Percentiles rank a stretch among this genome's conserved stretches.
These are phyloP conservation scores for Fraxinus paxiana DNA, from an alignment of 305 asterid genomes.

Conservation along the genomic window DNA sequence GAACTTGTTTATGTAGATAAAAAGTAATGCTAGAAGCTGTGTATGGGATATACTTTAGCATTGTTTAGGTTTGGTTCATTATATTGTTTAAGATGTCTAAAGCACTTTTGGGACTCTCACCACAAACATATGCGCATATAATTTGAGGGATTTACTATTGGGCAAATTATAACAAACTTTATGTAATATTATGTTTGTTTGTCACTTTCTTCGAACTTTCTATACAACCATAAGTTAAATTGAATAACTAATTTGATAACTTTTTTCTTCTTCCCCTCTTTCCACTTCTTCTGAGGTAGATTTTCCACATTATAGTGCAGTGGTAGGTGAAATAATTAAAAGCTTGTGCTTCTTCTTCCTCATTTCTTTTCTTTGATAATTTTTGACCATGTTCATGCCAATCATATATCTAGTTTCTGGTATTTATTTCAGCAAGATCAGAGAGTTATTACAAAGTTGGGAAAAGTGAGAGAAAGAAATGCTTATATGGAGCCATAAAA, in stretches of 20 bases:
- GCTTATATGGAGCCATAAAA: background rate
- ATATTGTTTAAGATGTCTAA: background rate
- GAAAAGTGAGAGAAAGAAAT: background rate
- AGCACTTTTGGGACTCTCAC: background rate
- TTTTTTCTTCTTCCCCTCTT: background rate
- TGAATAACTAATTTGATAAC: background rate
- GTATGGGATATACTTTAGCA: background rate
- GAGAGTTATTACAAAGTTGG: background rate
- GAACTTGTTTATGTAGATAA: slow-evolving; percentile 1
- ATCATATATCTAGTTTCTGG: background rate
- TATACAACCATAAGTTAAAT: background rate
- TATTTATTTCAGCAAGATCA: background rate
- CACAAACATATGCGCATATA: background rate
- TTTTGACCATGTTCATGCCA: background rate
- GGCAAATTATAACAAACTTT: background rate
- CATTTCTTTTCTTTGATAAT: background rate
- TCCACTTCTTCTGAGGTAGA: background rate
- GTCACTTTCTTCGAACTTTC: background rate
- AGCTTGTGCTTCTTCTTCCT: background rate
- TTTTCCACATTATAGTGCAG: background rate
- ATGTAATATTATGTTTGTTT: background rate
- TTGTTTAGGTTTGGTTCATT: background rate
- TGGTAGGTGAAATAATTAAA: background rate
- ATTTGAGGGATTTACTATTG: background rate
- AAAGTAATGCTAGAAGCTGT: background rate